phyloP scores from a whole-genome alignment of 1,139 yeast genomes.

The Saccharomyces uvarum region DNA sequence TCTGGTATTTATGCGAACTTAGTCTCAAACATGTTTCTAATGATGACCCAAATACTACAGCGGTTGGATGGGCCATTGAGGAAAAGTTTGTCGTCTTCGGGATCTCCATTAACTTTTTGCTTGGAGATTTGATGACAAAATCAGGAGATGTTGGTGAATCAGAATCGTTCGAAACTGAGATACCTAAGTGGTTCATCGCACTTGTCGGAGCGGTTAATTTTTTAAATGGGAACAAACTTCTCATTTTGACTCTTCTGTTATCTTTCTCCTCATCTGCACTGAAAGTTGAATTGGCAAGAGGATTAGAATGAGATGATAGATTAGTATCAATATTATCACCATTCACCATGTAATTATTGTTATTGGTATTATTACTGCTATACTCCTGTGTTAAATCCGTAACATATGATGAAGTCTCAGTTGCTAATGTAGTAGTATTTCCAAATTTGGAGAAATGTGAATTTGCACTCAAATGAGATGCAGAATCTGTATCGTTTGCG shows the following conservation, averaged over 20 bases:
- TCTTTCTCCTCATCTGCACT: constrained; percentile 32
- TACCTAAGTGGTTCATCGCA: neutral
- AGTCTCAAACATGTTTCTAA: constrained; percentile 45
- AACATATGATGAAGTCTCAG: constrained; percentile 15
- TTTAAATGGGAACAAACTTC: constrained; percentile 55
- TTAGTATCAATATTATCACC: constrained; percentile 10
- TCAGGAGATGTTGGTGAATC: neutral
- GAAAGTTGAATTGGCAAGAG: neutral
- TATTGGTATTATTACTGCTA: neutral
- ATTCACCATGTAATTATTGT: constrained; percentile 6
- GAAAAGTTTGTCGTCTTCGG: constrained; percentile 8
- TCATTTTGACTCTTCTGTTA: constrained; percentile 42
- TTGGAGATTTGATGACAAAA: constrained; percentile 2
- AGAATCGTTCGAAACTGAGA: neutral
- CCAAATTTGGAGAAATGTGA: constrained; percentile 11
- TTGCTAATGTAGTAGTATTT: constrained; percentile 5
- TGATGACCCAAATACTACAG: constrained; percentile 58
- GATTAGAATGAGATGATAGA: constrained; percentile 13
- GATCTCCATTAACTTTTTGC: constrained; percentile 7
- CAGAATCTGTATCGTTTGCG: constrained; percentile 1
- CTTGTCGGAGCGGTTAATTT: constrained; percentile 23
- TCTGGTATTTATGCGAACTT: constrained; percentile 43
- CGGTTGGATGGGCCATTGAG: neutral
- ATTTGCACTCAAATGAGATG: constrained; percentile 4
- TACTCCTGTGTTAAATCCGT: constrained; percentile 13